Evolutionary conservation across 1,284 basidiomycete species (phyloP).

Genomic region (Erythrobasidium hasegawianum): DNA sequence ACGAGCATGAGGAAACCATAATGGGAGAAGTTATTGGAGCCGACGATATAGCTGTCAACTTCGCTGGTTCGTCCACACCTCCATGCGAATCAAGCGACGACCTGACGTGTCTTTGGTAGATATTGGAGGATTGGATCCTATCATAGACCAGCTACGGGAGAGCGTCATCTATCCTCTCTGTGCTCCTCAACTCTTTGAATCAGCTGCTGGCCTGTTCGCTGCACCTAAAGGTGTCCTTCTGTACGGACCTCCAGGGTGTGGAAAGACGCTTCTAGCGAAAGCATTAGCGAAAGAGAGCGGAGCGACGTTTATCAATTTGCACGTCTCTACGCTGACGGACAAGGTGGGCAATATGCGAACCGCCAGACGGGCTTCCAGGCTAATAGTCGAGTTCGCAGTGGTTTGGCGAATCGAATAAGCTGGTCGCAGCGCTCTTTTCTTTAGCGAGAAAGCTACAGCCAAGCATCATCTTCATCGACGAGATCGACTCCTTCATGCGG

Average conservation of each 20-base stretch:
- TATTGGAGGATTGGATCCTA: slow-evolving; percentile 92
- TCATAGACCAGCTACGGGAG: slow-evolving; percentile 85
- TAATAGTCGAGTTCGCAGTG: slow-evolving; percentile 72
- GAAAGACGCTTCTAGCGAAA: slow-evolving; percentile 54
- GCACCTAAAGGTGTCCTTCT: slow-evolving; percentile 57
- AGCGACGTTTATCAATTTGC: slow-evolving; percentile 72
- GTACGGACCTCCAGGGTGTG: slow-evolving; percentile 51
- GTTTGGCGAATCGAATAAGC: slow-evolving; percentile 98
- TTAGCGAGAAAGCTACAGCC: slow-evolving; percentile 70
- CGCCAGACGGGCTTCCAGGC: no score
- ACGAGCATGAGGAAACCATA: slow-evolving; percentile 77
- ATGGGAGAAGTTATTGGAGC: slow-evolving; percentile 80
- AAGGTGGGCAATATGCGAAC: no score
- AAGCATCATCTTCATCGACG: slow-evolving; percentile 75
- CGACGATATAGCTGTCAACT: slow-evolving; percentile 71
- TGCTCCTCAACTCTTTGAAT: slow-evolving; percentile 79
- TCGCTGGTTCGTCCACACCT: slow-evolving; percentile 58
- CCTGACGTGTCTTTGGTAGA: slow-evolving; percentile 54
- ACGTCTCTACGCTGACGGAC: slow-evolving; percentile 55
- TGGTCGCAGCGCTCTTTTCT: slow-evolving; percentile 76
- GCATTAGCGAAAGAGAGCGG: slow-evolving; percentile 79
- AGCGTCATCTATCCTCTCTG: slow-evolving; percentile 94
- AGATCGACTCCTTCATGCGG: slow-evolving; percentile 83
- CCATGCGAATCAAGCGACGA: not conserved
- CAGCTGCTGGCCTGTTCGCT: slow-evolving; percentile 58